A percentile compares a stretch with the other conserved stretches of the same genome.
phyloP scores from a whole-genome alignment of 2,329 filamentous ascomycete species.

The Cladosporium sp. region DNA sequence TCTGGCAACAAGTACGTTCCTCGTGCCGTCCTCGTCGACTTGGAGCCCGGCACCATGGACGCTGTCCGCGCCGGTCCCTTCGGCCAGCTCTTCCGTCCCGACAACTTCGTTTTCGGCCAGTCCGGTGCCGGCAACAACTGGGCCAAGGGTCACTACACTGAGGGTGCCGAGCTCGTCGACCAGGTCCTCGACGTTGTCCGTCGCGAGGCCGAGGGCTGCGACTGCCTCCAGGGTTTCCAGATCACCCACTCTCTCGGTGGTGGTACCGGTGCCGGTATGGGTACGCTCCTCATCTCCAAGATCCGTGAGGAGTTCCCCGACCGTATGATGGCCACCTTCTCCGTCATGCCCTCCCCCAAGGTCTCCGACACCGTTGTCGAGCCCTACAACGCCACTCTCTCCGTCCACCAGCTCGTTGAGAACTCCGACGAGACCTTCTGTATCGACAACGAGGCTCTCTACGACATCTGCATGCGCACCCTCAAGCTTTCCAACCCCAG shows the following conservation, averaged over 20 bases:
- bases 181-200: conserved; percentile 97
- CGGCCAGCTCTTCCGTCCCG: conserved; percentile 97
- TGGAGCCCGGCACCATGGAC: conserved; percentile 99
- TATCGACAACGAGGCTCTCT: conserved; percentile 99
- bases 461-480: conserved; percentile 99
- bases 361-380: conserved; percentile 99
- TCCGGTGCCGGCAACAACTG: conserved; percentile 99
- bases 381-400: conserved; percentile 99
- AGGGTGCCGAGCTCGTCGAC: conserved; percentile 98
- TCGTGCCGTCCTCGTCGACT: conserved; percentile 97
- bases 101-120: conserved; percentile 99
- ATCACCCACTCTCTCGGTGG: conserved; percentile 99
- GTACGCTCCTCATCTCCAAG: conserved; percentile 99
- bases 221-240: conserved; percentile 99
- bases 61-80: conserved; percentile 97
- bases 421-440: conserved; percentile 99
- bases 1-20: conserved; percentile 99
- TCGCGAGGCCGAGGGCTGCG: conserved; percentile 96
- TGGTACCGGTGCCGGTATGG: conserved; percentile 99
- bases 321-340: conserved; percentile 99
- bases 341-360: conserved; percentile 97
- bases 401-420: conserved; percentile 97
- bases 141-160: conserved; percentile 99
- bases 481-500: conserved; percentile 98
- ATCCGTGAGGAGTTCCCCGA: conserved; percentile 99